Base-by-base conservation (phyloP, 2,329 filamentous ascomycete genomes). In the Diplodia sapinea region DNA sequence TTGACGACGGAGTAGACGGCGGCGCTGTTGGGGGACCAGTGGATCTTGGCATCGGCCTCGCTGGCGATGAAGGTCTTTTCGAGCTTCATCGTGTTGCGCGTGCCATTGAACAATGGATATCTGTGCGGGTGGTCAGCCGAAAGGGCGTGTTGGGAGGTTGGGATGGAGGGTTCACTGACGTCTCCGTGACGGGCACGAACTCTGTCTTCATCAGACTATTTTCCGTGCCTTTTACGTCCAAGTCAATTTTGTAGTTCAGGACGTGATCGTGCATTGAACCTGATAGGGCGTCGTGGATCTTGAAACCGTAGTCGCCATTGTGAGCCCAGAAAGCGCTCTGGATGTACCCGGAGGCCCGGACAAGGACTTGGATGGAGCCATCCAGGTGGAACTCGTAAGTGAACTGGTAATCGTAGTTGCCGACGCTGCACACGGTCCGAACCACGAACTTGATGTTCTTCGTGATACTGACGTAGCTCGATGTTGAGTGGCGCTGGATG, bases 1-100 rank as follows among this genome's bases (percentile, higher is more conserved):
- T 87, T 88, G 49, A 87, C 75, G n/a, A 88, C 78, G 0, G 81
- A 72, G 68, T 84, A 83, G 72, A 83, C 79, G 2, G 81, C 81
- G 3, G 77, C 80, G 47, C 77, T 75, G 70, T 87, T 87, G 50
- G 72, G 65, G 8, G 76, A 76, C 83, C 84, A 88, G 65, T 83
- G 72, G 55, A 82, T 78, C 11, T 75, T 75, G 7, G 80, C 74
- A n/a, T 82, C 74, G 13, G 71, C 69, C 65, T 79, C 78, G 55
- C 65, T 72, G 2, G 66, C 52, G 56, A 86, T 71, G 68, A 80
- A 80, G 6, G 73, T 74, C 13, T 82, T 77, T 54, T 81, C 71
- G 2, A 86, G 74, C 69, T 82, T 82, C 83, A 87, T 86, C 0
- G 85, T 86, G 72, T 84, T 85, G 71, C 82, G 74, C 3, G 77